These are phyloP conservation scores for Chalciporus chontae DNA, from an alignment of 768 basidiomycete species.

Conservation along the genomic window DNA sequence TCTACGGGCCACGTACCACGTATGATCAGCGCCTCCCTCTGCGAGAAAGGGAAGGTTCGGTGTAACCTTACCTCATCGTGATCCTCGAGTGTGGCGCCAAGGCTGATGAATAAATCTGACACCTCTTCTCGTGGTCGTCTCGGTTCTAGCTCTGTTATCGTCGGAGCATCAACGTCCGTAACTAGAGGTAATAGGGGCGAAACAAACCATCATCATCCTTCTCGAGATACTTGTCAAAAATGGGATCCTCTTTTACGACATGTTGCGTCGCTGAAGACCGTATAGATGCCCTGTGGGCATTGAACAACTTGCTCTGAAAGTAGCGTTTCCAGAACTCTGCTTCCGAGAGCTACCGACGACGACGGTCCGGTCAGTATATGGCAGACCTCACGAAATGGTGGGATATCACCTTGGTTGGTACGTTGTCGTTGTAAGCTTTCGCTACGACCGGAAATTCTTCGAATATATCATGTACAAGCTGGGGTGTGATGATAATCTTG, in stretches of 20 bases:
- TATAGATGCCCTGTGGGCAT: constrained; percentile 90
- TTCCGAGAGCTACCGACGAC: constrained; percentile 65
- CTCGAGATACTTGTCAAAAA: constrained; percentile 96
- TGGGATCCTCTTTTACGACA: constrained; percentile 85
- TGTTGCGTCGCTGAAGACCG: constrained; percentile 81
- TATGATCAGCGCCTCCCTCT: not conserved
- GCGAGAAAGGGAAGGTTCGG: not conserved
- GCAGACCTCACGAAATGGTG: not conserved
- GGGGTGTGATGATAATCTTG: constrained; percentile 87
- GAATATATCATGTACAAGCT: constrained; percentile 93
- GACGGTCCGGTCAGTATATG: not conserved
- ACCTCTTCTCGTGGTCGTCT: constrained; percentile 59
- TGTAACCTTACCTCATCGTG: constrained; percentile 67
- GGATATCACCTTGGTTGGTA: constrained; percentile 69
- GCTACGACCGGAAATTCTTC: constrained; percentile 96
- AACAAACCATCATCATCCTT: constrained; percentile 87
- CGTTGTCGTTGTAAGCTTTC: constrained; percentile 89
- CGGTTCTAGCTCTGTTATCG: constrained; percentile 66
- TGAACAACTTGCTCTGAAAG: constrained; percentile 94
- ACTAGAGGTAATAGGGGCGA: not conserved
- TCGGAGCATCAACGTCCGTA: not conserved
- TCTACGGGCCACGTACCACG: constrained; percentile 40
- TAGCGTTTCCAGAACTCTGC: constrained; percentile 96
- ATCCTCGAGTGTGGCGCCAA: constrained; percentile 87
- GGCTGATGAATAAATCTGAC: constrained; percentile 77